These are phyloP conservation scores for Nicotiana tomentosiformis DNA, from an alignment of 257 asterid genomes.

Conservation along the genomic window DNA sequence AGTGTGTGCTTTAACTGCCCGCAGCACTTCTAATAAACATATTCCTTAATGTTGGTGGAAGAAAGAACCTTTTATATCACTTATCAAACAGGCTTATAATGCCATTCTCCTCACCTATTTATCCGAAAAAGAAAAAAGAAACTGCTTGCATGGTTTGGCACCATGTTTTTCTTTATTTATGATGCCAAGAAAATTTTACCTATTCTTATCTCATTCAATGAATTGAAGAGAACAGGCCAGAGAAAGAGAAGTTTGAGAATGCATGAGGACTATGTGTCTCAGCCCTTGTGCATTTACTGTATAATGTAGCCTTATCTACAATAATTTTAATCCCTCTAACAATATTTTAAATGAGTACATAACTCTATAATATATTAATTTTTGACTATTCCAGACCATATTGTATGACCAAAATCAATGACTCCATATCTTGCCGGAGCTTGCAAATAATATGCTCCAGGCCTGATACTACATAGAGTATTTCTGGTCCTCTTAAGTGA, in stretches of 20 bases:
- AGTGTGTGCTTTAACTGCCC: neutral
- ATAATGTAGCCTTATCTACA: neutral
- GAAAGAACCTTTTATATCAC: neutral
- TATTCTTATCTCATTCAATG: neutral
- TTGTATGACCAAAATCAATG: too few species aligned
- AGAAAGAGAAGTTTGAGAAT: neutral
- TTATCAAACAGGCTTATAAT: neutral
- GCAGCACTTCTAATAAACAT: neutral
- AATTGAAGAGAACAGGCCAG: slow-evolving; percentile 1
- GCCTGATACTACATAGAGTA: too few species aligned
- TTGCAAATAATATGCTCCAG: too few species aligned
- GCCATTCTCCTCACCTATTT: neutral
- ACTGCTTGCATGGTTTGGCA: neutral
- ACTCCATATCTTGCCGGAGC: too few species aligned
- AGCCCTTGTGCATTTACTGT: neutral
- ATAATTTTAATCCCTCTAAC: neutral
- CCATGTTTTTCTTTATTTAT: neutral
- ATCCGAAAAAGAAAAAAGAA: neutral
- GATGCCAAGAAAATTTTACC: neutral
- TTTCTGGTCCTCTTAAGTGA: too few species aligned
- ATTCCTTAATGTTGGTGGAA: neutral
- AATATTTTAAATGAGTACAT: too few species aligned
- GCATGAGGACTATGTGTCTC: neutral
- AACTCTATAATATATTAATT: too few species aligned
- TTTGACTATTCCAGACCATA: too few species aligned